Percentiles rank a stretch among this genome's conserved stretches.
Conservation (phyloP, 106 monocot genomes). For the Acorus gramineus region DNA sequence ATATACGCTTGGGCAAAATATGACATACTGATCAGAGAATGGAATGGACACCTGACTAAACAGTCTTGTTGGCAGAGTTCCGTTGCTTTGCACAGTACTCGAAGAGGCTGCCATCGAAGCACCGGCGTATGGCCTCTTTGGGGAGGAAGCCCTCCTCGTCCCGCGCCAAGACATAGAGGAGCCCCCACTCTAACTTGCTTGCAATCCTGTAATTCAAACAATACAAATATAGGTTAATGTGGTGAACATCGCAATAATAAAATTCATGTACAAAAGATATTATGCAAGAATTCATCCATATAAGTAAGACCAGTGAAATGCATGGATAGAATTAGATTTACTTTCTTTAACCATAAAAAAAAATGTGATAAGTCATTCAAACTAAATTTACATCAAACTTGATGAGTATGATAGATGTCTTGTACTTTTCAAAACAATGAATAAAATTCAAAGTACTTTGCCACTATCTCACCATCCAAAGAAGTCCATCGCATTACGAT, state of each 20-base stretch:
- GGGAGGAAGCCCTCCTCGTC: constrained; percentile 68
- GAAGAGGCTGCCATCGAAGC: constrained; percentile 88
- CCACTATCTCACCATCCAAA: constrained; percentile 45
- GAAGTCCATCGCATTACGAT: constrained; percentile 35
- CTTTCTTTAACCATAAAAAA: no score
- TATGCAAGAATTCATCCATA: no score
- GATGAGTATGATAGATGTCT: background rate
- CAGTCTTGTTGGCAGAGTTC: background rate
- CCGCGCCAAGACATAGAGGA: constrained; percentile 58
- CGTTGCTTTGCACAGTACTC: constrained; percentile 46
- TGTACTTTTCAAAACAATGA: background rate
- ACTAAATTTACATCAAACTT: background rate
- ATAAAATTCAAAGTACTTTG: background rate
- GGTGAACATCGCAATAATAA: no score
- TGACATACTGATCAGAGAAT: no score
- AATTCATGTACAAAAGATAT: no score
- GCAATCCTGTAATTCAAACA: constrained; percentile 31
- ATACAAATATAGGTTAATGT: no score
- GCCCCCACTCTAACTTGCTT: constrained; percentile 55
- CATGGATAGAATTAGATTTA: no score
- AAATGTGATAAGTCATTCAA: background rate
- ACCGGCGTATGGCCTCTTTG: constrained; percentile 61
- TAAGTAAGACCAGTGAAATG: no score
- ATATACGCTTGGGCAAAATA: no score
- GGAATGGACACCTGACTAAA: no score